Percentiles rank a stretch among this genome's conserved stretches.
Evolutionary conservation across 2,329 filamentous ascomycete species (phyloP).

Genomic region (Claviceps humidiphila): DNA sequence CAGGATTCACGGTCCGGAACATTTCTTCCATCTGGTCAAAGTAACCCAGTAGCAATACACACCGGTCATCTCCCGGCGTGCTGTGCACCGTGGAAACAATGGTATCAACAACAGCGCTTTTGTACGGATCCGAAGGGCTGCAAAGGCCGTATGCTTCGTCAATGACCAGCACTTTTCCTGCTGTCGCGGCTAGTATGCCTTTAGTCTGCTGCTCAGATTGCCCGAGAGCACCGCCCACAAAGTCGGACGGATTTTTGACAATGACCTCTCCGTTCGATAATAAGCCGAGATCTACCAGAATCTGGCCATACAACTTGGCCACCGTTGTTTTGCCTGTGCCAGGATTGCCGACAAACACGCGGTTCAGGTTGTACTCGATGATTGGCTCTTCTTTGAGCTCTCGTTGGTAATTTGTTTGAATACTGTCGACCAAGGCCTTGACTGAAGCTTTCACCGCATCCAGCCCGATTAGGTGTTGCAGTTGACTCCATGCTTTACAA

Average conservation of each 20-base stretch:
- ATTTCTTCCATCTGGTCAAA: slow-evolving; percentile 55
- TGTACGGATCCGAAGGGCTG: slow-evolving; percentile 32
- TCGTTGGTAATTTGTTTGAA: slow-evolving; percentile 52
- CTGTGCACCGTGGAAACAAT: slow-evolving; percentile 63
- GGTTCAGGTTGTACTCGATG: slow-evolving; percentile 50
- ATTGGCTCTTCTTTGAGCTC: slow-evolving; percentile 49
- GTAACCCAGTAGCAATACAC: slow-evolving; percentile 59
- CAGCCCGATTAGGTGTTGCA: slow-evolving; percentile 48
- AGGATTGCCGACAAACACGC: slow-evolving; percentile 56
- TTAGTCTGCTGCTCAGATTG: slow-evolving; percentile 60
- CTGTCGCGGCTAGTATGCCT: slow-evolving; percentile 49
- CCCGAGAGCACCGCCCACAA: slow-evolving; percentile 50
- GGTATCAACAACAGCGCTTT: slow-evolving; percentile 56
- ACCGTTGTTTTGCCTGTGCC: slow-evolving; percentile 69
- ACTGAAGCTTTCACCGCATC: slow-evolving; percentile 49
- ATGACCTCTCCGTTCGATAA: slow-evolving; percentile 60
- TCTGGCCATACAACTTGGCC: slow-evolving; percentile 56
- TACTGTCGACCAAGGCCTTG: slow-evolving; percentile 40
- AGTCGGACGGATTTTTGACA: slow-evolving; percentile 60
- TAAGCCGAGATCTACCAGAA: slow-evolving; percentile 54
- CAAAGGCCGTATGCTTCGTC: slow-evolving; percentile 66
- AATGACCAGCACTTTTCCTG: slow-evolving; percentile 66
- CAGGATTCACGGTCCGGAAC: slow-evolving; percentile 63
- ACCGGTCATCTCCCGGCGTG: slow-evolving; percentile 56
- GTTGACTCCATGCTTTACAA: slow-evolving; percentile 41